Evolutionary conservation across 2,329 filamentous ascomycete genomes (phyloP).

Genomic region (Proliferodiscus dingleyae): DNA sequence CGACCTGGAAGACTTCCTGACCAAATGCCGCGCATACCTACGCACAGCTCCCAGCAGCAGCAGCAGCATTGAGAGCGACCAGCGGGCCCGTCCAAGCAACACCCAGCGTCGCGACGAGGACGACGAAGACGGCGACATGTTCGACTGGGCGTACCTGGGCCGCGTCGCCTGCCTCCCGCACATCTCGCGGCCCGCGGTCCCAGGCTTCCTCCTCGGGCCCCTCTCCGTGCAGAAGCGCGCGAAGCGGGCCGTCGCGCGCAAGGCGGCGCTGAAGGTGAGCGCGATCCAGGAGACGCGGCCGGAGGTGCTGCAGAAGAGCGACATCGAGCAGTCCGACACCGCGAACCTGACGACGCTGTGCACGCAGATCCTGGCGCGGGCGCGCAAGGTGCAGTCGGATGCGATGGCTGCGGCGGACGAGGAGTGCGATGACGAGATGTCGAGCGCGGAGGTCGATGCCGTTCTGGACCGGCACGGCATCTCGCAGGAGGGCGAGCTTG

Average conservation of each 20-base stretch:
- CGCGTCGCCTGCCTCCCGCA: conserved; percentile 68
- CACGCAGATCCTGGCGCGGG: conserved; percentile 61
- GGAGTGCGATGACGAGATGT: conserved; percentile 42
- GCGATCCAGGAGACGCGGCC: conserved; percentile 68
- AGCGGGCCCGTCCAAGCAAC: too few relatives aligned
- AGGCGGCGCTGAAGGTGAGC: conserved; percentile 60
- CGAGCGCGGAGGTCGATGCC: conserved; percentile 39
- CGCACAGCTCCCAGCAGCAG: conserved; percentile 45
- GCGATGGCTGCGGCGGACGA: conserved; percentile 43
- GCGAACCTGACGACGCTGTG: conserved; percentile 77
- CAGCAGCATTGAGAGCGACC: too few relatives aligned
- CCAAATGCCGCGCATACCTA: conserved; percentile 88
- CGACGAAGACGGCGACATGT: conserved; percentile 67
- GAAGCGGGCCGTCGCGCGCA: conserved; percentile 65
- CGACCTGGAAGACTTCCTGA: conserved; percentile 87
- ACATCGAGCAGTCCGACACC: conserved; percentile 69
- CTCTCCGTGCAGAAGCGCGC: conserved; percentile 83
- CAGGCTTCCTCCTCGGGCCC: conserved; percentile 82
- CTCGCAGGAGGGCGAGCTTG: conserved; percentile 64
- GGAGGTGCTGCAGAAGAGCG: conserved; percentile 68
- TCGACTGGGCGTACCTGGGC: conserved; percentile 85
- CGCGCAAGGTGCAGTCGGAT: conserved; percentile 46
- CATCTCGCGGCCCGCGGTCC: conserved; percentile 68
- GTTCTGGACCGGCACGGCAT: conserved; percentile 64
- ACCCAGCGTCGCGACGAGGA: conserved; percentile 56